Evolutionary conservation across 1,284 basidiomycete species (phyloP), one percentile per base, ranked within the genome.

Genomic region (Malassezia dermatis): DNA sequence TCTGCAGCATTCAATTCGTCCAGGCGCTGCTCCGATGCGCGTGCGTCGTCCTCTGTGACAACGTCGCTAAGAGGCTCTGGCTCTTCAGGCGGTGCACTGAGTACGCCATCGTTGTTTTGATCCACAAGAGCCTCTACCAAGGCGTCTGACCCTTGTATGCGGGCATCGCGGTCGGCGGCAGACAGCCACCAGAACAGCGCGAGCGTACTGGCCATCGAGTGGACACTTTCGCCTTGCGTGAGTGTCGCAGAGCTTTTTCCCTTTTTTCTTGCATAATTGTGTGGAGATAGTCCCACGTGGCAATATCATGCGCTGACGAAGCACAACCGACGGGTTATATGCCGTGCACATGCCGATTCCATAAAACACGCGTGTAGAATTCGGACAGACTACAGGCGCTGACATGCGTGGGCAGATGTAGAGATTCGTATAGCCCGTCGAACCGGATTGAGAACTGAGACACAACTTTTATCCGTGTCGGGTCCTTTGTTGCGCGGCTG

Each of bases 121-220:
- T 51, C 44, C 31, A 65, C 43, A 57, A 95, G 81, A 15, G 86
- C 79, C 24, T 78, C 77, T 57, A 95, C 77, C 32, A 96, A 84
- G 72, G 89, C 86, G 37, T 86, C 83, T 0, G 90, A 91, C 8
- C 91, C 87, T 66, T 85, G 82, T 30, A 95, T 71, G 5, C 91
- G 83, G 55, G 87, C 84, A 53, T 84, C 82, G 75, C 83, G 86
- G 32, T 82, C 83, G 3, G 82, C 79, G 3, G 86, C 88, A n/a
- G 90, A 89, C 44, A 95, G 80, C 75, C 89, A 80, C 90, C 90
- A 95, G 80, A 90, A 95, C 45, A 94, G 81, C 32, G 88, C 86
- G 51, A 95, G 82, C 30, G 86, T 89, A 32, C 85, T 87, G 31
- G 84, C 81, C 85, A 87, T 88, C 42, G 26, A 48, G 55, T 34